Conservation (phyloP, 2,329 filamentous ascomycete genomes). For the Elsinoe fawcettii region DNA sequence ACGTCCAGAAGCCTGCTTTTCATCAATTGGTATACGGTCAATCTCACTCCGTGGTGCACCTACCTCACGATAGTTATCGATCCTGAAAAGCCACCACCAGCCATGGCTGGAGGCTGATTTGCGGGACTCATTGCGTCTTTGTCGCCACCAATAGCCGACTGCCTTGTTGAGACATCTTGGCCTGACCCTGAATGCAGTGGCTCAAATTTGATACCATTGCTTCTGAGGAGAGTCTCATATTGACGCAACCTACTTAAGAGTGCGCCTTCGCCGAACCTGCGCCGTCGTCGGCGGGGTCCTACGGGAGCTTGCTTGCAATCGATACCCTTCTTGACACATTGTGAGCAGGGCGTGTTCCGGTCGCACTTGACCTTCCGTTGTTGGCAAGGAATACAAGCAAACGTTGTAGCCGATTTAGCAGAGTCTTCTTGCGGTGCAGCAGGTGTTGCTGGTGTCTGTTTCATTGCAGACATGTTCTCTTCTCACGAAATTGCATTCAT, state of each 20-base stretch:
- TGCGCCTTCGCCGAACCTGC: constrained; percentile 60
- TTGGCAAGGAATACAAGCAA: constrained; percentile 63
- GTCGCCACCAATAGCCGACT: constrained; percentile 18
- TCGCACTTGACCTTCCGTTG: constrained; percentile 65
- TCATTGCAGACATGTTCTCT: neutral
- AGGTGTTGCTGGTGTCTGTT: neutral
- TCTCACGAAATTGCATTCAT: too few relatives aligned
- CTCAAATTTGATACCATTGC: constrained; percentile 61
- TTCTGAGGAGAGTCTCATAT: constrained; percentile 59
- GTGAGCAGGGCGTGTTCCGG: constrained; percentile 62
- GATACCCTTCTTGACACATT: constrained; percentile 55
- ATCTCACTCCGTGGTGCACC: too few relatives aligned
- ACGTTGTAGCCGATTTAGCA: constrained; percentile 31
- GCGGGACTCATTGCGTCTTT: too few relatives aligned
- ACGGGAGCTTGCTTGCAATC: constrained; percentile 44
- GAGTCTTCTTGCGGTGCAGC: neutral
- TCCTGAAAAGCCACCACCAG: constrained; percentile 18
- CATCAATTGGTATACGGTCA: too few relatives aligned
- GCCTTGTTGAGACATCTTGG: neutral
- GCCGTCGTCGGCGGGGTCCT: constrained; percentile 49
- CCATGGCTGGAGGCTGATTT: neutral
- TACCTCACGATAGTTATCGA: constrained; percentile 3
- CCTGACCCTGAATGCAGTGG: constrained; percentile 42
- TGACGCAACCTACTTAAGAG: constrained; percentile 58
- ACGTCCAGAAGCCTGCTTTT: too few relatives aligned